A percentile compares a stretch with the other conserved stretches of the same genome.
phyloP scores from a whole-genome alignment of 2,329 filamentous ascomycete genomes.

The Monilinia polystroma region DNA sequence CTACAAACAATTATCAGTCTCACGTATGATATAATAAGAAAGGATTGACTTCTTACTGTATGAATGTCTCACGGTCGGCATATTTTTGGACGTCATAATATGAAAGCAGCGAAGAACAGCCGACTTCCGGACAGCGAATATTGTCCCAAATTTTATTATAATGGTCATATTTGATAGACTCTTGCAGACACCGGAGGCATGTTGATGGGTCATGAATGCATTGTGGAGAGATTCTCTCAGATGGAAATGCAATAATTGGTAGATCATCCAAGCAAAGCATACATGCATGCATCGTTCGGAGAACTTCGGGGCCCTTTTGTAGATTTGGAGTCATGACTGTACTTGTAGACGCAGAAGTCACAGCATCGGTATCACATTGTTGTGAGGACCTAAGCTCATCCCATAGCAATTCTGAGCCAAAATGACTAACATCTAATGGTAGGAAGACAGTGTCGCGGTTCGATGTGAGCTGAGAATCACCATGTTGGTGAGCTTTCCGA shows the following conservation, averaged over 20 bases:
- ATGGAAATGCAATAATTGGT: not conserved
- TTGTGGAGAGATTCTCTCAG: not conserved
- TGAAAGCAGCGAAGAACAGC: not conserved
- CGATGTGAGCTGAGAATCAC: not conserved
- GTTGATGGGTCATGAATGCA: not conserved
- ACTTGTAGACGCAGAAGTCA: not conserved
- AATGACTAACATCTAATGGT: not conserved
- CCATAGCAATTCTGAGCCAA: not conserved
- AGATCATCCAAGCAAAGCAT: not conserved
- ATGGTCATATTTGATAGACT: slow-evolving; percentile 9
- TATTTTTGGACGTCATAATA: slow-evolving; percentile 5
- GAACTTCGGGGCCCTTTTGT: not conserved
- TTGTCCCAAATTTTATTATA: slow-evolving; percentile 5
- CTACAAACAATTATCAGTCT: slow-evolving; percentile 1
- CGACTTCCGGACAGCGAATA: not conserved
- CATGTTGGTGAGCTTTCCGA: not conserved
- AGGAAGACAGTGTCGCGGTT: not conserved
- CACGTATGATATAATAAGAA: not conserved
- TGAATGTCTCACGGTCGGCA: slow-evolving; percentile 12
- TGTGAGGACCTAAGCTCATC: not conserved
- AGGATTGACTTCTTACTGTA: not conserved
- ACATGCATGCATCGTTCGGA: not conserved
- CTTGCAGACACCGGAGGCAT: slow-evolving; percentile 12
- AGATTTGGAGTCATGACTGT: not conserved
- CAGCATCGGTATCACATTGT: not conserved